Evolutionary conservation across 2,329 filamentous ascomycete species (phyloP).

Genomic region (Beauveria brongniartii): DNA sequence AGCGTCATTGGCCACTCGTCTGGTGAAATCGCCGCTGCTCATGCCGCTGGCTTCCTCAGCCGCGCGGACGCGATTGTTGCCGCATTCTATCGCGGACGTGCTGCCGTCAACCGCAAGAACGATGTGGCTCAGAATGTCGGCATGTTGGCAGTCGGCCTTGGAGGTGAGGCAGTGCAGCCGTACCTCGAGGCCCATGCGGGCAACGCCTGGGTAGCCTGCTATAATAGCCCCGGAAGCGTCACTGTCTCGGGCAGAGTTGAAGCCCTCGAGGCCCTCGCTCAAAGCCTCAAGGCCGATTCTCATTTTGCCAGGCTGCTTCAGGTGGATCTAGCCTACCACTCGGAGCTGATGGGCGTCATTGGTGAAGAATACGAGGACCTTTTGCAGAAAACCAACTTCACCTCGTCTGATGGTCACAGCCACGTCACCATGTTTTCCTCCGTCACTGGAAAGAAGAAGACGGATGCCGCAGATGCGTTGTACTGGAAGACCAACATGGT

Average conservation of each 20-base stretch:
- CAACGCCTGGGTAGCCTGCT: constrained; percentile 13
- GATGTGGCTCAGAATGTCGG: constrained; percentile 31
- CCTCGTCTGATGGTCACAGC: background rate
- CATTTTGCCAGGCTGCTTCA: constrained; percentile 35
- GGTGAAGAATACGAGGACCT: background rate
- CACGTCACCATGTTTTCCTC: background rate
- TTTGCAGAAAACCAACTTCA: background rate
- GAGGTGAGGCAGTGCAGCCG: background rate
- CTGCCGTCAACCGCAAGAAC: constrained; percentile 3
- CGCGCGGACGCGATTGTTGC: constrained; percentile 20
- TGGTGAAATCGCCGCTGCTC: constrained; percentile 33
- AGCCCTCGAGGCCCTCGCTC: constrained; percentile 30
- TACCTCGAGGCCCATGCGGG: background rate
- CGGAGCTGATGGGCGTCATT: constrained; percentile 32
- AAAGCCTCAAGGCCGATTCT: constrained; percentile 24
- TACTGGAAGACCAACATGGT: constrained; percentile 15
- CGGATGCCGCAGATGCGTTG: background rate
- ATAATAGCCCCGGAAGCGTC: constrained; percentile 39
- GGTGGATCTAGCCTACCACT: constrained; percentile 40
- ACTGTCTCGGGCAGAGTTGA: constrained; percentile 25
- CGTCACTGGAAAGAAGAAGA: background rate
- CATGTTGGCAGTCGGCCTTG: constrained; percentile 25
- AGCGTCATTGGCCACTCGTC: constrained; percentile 29
- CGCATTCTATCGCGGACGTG: constrained; percentile 23
- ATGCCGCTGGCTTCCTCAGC: constrained; percentile 17